Percentiles rank a stretch among this genome's conserved stretches.
These are phyloP conservation scores for Penicillium lagena DNA, from an alignment of 495 filamentous ascomycete genomes.

Conservation along the genomic window DNA sequence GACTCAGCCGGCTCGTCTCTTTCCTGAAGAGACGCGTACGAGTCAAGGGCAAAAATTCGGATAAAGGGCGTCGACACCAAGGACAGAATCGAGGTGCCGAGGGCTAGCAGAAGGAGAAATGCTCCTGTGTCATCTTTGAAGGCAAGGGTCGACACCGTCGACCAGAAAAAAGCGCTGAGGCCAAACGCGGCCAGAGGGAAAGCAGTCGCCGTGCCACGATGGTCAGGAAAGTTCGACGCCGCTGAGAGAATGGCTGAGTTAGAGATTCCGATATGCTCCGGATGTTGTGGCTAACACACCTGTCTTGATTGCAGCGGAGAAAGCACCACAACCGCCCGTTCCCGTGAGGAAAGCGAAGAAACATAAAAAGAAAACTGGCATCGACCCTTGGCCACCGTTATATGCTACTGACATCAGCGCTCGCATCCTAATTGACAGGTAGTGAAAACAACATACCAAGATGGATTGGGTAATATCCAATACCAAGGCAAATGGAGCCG, in stretches of 20 bases:
- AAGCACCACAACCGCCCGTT: constrained; percentile 79
- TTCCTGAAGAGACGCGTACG: constrained; percentile 61
- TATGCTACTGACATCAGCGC: constrained; percentile 32
- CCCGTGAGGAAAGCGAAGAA: constrained; percentile 82
- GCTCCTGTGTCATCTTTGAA: constrained; percentile 79
- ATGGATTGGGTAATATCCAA: constrained; percentile 79
- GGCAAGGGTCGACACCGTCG: constrained; percentile 63
- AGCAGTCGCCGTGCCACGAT: constrained; percentile 89
- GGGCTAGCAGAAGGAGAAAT: constrained; percentile 73
- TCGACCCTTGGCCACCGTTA: constrained; percentile 45
- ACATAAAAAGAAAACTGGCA: constrained; percentile 64
- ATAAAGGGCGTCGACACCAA: constrained; percentile 77
- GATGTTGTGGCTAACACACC: constrained; percentile 25
- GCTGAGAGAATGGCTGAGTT: constrained; percentile 34
- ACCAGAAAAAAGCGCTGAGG: constrained; percentile 94
- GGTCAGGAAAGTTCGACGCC: constrained; percentile 85
- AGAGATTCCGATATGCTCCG: background rate
- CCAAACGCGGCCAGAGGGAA: constrained; percentile 91
- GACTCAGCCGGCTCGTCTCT: constrained; percentile 38
- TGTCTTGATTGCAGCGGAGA: constrained; percentile 78
- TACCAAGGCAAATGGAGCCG: constrained; percentile 61
- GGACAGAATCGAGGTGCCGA: constrained; percentile 70
- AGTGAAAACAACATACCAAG: constrained; percentile 35
- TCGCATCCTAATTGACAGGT: background rate
- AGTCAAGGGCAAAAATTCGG: constrained; percentile 54